Conservation (phyloP, 2,329 filamentous ascomycete genomes). For the Anthostomella pinea region DNA sequence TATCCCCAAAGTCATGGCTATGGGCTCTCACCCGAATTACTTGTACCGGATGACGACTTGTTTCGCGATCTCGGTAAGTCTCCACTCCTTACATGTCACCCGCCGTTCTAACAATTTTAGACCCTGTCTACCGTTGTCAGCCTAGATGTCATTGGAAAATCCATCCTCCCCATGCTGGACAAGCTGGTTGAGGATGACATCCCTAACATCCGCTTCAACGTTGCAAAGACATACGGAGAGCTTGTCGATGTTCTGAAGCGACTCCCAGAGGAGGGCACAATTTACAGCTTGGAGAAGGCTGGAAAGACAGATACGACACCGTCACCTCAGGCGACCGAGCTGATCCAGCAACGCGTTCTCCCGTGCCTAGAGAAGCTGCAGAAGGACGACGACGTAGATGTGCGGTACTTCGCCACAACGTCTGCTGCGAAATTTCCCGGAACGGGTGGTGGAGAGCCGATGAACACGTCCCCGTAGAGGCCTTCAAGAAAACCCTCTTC, state of each 20-base stretch:
- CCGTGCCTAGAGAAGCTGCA: slow-evolving; percentile 93
- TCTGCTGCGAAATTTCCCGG: slow-evolving; percentile 63
- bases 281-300: slow-evolving; percentile 81
- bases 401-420: slow-evolving; percentile 94
- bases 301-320: slow-evolving; percentile 55
- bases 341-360: slow-evolving; percentile 83
- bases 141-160: slow-evolving; percentile 87
- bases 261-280: slow-evolving; percentile 82
- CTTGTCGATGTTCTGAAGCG: slow-evolving; percentile 89
- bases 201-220: slow-evolving; percentile 98
- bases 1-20: slow-evolving; percentile 96
- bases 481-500: slow-evolving; percentile 23
- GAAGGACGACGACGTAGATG: slow-evolving; percentile 96
- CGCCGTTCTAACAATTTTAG: slow-evolving; percentile 44
- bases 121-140: slow-evolving; percentile 91
- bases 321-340: slow-evolving; percentile 69
- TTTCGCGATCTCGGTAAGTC: slow-evolving; percentile 92
- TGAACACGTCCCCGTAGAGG: slow-evolving; percentile 65
- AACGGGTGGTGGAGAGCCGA: slow-evolving; percentile 53
- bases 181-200: slow-evolving; percentile 93
- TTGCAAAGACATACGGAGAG: slow-evolving; percentile 93
- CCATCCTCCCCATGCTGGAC: slow-evolving; percentile 93
- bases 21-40: slow-evolving; percentile 98
- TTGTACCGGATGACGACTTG: slow-evolving; percentile 99
- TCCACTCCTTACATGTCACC: background rate